Conservation (phyloP, 768 basidiomycete species). For the Kwoniella botswanensis region DNA sequence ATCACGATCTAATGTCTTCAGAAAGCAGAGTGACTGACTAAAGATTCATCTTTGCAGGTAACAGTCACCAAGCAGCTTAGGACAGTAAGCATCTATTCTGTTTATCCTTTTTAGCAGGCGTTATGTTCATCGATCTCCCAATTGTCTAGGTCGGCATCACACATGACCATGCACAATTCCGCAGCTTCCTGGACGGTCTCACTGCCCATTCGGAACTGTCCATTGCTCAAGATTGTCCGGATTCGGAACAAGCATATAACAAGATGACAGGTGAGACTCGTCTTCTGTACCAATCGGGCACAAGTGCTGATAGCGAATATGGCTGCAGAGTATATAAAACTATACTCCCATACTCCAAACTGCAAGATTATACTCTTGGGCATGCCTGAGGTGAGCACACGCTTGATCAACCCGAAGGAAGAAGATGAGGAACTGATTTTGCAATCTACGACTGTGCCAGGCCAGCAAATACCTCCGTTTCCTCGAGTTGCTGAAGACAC, state of each 20-base stretch:
- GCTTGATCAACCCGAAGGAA: not conserved
- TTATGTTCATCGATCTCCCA: not conserved
- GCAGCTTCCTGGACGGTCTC: conserved; percentile 41
- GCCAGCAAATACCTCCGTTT: not conserved
- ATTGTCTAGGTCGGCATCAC: conserved; percentile 3
- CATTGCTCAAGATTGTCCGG: conserved; percentile 26
- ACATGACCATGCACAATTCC: conserved; percentile 18
- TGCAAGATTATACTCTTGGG: not conserved
- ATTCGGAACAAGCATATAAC: not conserved
- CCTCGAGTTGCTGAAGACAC: not conserved
- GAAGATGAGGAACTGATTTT: not conserved
- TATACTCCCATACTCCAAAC: not conserved
- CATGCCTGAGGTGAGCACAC: not conserved
- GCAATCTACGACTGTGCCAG: no score
- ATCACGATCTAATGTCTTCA: not conserved
- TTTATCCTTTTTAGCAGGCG: not conserved
- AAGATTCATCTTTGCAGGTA: not conserved
- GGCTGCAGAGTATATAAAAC: not conserved
- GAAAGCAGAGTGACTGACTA: not conserved
- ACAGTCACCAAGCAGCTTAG: conserved; percentile 22
- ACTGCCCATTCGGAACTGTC: conserved; percentile 14
- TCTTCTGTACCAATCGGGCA: no score
- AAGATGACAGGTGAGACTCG: conserved; percentile 26
- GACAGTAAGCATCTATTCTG: not conserved
- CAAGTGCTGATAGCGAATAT: not conserved